Conservation (phyloP, 176 grass and related monocot species). For the Canna indica region DNA sequence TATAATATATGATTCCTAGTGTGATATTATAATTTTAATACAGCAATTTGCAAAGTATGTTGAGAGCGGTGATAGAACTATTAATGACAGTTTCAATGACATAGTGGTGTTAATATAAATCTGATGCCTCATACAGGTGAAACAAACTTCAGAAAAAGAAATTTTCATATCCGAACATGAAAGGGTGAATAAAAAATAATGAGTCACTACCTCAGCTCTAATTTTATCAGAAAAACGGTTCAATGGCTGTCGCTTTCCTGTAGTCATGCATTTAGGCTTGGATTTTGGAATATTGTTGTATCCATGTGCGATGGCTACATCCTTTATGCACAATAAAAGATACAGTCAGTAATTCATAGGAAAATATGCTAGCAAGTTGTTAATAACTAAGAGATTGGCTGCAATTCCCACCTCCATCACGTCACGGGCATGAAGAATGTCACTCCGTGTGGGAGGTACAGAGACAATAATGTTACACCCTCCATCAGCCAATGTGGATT, state of each 20-base stretch:
- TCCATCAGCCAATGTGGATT: slow-evolving; percentile 20
- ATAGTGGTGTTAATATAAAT: not conserved
- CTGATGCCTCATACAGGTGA: not conserved
- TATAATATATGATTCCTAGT: too few relatives aligned
- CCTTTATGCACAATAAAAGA: slow-evolving; percentile 32
- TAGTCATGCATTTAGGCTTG: slow-evolving; percentile 78
- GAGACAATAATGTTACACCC: slow-evolving; percentile 37
- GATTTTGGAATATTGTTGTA: slow-evolving; percentile 96
- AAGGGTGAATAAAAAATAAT: not conserved
- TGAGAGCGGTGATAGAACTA: not conserved
- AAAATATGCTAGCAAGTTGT: not conserved
- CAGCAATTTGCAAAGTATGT: not conserved
- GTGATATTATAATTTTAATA: not conserved
- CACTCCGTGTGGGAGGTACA: slow-evolving; percentile 76
- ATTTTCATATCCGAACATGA: not conserved
- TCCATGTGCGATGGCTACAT: slow-evolving; percentile 96
- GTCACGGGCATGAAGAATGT: slow-evolving; percentile 67
- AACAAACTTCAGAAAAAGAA: not conserved
- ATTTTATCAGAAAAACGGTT: slow-evolving; percentile 95
- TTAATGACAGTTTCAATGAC: not conserved
- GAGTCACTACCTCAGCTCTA: slow-evolving; percentile 61
- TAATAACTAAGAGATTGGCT: not conserved
- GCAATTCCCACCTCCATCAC: slow-evolving; percentile 46
- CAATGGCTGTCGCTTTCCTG: slow-evolving; percentile 70
- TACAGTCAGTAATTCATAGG: not conserved